Evolutionary conservation across 2,329 filamentous ascomycete genomes (phyloP).

Genomic region (Phyllosticta paracitricarpa): DNA sequence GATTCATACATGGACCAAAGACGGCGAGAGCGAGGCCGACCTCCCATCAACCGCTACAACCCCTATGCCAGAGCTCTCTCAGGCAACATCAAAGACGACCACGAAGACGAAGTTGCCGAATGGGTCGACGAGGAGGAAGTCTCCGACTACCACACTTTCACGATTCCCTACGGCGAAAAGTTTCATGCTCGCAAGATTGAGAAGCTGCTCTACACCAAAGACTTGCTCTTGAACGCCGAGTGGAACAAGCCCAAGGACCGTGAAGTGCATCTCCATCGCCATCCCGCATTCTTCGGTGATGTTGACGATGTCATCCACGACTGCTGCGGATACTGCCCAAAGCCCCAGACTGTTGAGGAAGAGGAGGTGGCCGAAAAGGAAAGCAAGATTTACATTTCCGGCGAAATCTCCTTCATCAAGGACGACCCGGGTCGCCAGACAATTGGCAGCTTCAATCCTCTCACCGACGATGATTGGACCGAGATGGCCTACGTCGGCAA

Average conservation of each 20-base stretch:
- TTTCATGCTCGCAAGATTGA: constrained; percentile 60
- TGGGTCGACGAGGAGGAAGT: constrained; percentile 71
- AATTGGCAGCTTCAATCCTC: constrained; percentile 65
- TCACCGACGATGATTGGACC: constrained; percentile 77
- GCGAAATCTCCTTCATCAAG: constrained; percentile 61
- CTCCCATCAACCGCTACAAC: constrained; percentile 37
- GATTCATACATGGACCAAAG: constrained; percentile 62
- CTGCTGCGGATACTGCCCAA: constrained; percentile 72
- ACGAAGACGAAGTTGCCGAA: constrained; percentile 74
- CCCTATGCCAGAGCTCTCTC: constrained; percentile 34
- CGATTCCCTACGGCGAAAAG: constrained; percentile 53
- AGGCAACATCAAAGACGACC: constrained; percentile 66
- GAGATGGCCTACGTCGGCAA: constrained; percentile 85
- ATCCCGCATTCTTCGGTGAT: constrained; percentile 75
- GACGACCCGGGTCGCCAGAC: constrained; percentile 73
- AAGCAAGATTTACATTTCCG: constrained; percentile 64
- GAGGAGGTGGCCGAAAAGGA: constrained; percentile 62
- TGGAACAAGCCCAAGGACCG: constrained; percentile 73
- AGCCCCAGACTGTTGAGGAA: constrained; percentile 60
- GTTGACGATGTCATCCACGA: constrained; percentile 66
- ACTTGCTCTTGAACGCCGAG: constrained; percentile 70
- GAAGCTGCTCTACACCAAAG: constrained; percentile 70
- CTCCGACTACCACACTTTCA: constrained; percentile 62
- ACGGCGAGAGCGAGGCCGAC: constrained; percentile 61
- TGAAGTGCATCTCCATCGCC: constrained; percentile 68